Percentiles rank a stretch among this genome's conserved stretches.
These are phyloP conservation scores for Nidularia pulvinata DNA, from an alignment of 768 basidiomycete species.

Conservation along the genomic window DNA sequence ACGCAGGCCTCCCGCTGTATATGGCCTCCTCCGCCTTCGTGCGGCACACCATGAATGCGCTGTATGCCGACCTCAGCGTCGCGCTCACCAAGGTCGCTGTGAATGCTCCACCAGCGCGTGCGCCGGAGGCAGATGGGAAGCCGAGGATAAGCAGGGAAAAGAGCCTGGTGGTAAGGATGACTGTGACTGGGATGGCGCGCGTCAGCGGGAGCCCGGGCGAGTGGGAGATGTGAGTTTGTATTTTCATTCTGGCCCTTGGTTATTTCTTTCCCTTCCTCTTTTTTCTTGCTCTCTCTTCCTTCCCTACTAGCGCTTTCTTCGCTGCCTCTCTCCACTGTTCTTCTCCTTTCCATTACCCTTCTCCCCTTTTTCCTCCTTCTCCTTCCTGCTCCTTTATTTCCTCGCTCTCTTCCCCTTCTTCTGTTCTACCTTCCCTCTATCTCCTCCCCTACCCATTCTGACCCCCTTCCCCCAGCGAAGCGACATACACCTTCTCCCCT, in stretches of 20 bases:
- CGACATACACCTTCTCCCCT: constrained; percentile 76
- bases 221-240: constrained; percentile 70
- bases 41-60: constrained; percentile 72
- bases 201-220: constrained; percentile 63
- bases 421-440: too few relatives aligned
- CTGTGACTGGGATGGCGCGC: constrained; percentile 57
- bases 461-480: constrained; percentile 41
- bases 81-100: constrained; percentile 49
- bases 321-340: too few relatives aligned
- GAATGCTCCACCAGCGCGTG: constrained; percentile 18
- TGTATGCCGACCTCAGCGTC: constrained; percentile 68
- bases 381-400: too few relatives aligned
- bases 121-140: constrained; percentile 6
- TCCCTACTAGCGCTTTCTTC: too few relatives aligned
- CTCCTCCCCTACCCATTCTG: constrained; percentile 1
- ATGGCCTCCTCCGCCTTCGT: constrained; percentile 69
- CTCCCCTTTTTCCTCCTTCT: too few relatives aligned
- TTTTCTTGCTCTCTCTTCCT: too few relatives aligned
- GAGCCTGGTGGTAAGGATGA: constrained; percentile 51
- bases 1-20: constrained; percentile 69
- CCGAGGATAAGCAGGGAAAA: constrained; percentile 49
- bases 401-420: too few relatives aligned
- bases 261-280: too few relatives aligned
- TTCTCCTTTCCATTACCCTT: too few relatives aligned
- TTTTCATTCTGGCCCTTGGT: background rate